Base-by-base conservation (phyloP, 495 filamentous ascomycete species). In the Lepidopterella palustris region DNA sequence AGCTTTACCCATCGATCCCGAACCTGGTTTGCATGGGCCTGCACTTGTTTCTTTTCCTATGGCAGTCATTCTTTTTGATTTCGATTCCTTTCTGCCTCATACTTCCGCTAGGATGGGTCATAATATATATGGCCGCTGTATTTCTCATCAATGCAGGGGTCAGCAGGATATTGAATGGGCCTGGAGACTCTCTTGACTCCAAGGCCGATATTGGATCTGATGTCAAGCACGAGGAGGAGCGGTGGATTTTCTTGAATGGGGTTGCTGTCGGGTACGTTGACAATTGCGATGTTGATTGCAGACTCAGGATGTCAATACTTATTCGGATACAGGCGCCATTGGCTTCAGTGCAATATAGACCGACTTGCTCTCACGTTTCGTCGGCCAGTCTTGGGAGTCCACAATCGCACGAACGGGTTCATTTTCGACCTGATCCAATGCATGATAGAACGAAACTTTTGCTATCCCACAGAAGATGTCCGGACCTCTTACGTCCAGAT, bases 191-290 rank as follows among this genome's bases (percentile, higher is more conserved):
- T 5, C 5, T 67, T 23, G 21, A 45, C 4, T 62, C 56, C 3
- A 55, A 45, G 1, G 59, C 63, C 9, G 53, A 66, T 45, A 35
- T 59, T 25, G 50, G 56, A 24, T 26, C 29, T 25, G 53, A 68
- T 29, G 54, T 52, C 24, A 45, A 60, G n/a, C 66, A 73, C 60
- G 62, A 66, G 23, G 72, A 83, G 60, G 87, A 90, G 69, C 77
- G 82, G 42, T 90, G 87, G 87, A 78, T 90, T 24, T 90, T 86
- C 68, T 71, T 90, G 62, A 89, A 89, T 64, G 87, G 87, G 11
- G 84, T 87, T 28, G 76, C 80, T 21, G 80, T 79, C 32, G 80
- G 85, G 83, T 79, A 75, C 53, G 73, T 65, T 76, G n/a, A n/a
- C n/a, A n/a, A n/a, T n/a, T n/a, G n/a, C n/a, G n/a, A n/a, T n/a